A percentile compares a stretch with the other conserved stretches of the same genome.
Evolutionary conservation across 352 stramenopile species (phyloP).

Genomic region (Paralagenidium karlingii): DNA sequence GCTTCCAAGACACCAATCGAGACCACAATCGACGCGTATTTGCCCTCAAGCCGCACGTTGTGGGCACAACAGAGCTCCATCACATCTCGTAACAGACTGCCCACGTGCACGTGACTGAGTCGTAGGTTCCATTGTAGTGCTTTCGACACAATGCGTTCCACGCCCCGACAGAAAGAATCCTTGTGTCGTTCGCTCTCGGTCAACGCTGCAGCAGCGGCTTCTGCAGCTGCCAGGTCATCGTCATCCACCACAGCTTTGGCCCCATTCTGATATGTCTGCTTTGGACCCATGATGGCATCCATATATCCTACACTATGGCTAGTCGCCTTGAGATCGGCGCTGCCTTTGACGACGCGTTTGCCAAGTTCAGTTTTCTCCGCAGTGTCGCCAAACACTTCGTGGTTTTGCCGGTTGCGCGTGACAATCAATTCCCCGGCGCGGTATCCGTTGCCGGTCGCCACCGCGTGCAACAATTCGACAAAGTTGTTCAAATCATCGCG

Average conservation of each 20-base stretch:
- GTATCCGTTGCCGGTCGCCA: constrained; percentile 70
- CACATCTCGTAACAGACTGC: constrained; percentile 51
- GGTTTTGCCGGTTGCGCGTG: constrained; percentile 39
- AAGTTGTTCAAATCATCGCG: constrained; percentile 69
- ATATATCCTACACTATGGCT: too few species aligned
- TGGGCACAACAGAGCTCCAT: constrained; percentile 87
- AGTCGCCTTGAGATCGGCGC: constrained; percentile 50
- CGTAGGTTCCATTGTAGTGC: constrained; percentile 44
- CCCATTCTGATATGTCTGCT: too few species aligned
- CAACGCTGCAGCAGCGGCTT: too few species aligned
- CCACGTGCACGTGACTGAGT: constrained; percentile 67
- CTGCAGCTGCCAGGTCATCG: too few species aligned
- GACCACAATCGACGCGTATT: constrained; percentile 91
- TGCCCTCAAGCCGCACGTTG: constrained; percentile 88
- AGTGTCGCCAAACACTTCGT: too few species aligned
- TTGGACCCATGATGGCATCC: too few species aligned
- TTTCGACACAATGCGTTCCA: constrained; percentile 61
- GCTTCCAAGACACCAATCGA: constrained; percentile 92
- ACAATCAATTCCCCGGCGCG: constrained; percentile 69
- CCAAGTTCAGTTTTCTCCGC: constrained; percentile 11
- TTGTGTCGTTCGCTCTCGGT: too few species aligned
- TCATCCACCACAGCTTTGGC: too few species aligned
- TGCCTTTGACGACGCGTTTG: constrained; percentile 21
- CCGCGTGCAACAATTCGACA: constrained; percentile 76
- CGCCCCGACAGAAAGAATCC: constrained; percentile 61